These are phyloP conservation scores for Suillus paluster DNA, from an alignment of 768 basidiomycete genomes.

Conservation along the genomic window DNA sequence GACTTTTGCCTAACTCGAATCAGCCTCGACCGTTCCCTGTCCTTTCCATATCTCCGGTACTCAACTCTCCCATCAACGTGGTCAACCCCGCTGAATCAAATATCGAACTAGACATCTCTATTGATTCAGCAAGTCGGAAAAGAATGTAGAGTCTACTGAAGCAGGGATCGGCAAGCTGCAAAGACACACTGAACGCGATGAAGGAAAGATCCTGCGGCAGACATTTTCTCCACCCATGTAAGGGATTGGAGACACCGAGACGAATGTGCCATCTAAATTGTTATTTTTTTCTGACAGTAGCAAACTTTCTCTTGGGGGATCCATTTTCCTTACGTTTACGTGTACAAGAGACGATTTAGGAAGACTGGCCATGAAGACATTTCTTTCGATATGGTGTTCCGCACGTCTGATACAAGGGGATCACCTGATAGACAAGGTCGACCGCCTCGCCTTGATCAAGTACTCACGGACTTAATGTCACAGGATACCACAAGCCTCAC, in stretches of 20 bases:
- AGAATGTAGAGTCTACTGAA: too few species aligned
- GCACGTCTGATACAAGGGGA: too few species aligned
- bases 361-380: not conserved
- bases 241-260: too few species aligned
- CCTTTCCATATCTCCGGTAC: too few species aligned
- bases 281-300: not conserved
- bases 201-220: not conserved
- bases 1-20: too few species aligned
- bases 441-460: not conserved
- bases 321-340: not conserved
- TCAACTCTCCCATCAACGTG: too few species aligned
- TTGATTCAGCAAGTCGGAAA: too few species aligned
- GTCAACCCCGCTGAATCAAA: too few species aligned
- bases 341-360: not conserved
- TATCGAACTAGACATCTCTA: too few species aligned
- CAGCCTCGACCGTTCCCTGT: too few species aligned
- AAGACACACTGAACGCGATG: not conserved
- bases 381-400: not conserved
- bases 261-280: not conserved
- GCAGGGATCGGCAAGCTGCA: too few species aligned
- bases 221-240: too few species aligned
- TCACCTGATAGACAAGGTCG: not conserved
- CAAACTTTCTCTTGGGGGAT: not conserved
- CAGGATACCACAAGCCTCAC: not conserved
- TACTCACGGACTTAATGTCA: not conserved